Base-by-base conservation (phyloP, 1,139 yeast genomes). In the Arxiozyma bovina region DNA sequence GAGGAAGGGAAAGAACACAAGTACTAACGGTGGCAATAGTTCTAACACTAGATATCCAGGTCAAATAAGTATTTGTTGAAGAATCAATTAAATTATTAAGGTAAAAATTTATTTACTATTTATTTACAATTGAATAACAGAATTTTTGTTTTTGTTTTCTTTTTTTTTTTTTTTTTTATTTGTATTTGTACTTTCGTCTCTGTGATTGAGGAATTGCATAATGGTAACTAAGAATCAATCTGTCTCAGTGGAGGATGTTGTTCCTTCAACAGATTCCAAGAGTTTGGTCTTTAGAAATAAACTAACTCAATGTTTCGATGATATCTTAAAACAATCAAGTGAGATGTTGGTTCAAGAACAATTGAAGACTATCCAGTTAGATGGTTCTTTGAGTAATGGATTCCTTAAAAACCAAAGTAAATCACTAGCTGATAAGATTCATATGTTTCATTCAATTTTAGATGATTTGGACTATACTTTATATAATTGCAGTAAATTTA, bases 401-500 rank as follows among this genome's bases (percentile, higher is more conserved):
- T 66, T 63, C 47, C 57, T 63, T 18, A 55, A 59, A 34, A 51
- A 55, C 12, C 70, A 65, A 54, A 64, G 63, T 45, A 60, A 56
- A 42, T 47, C 55, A 7, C 55, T 67, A 34, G 60, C 61, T 42
- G 70, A 66, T n/a, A 64, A 62, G 45, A 59, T 68, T 12, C 62
- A 61, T 49, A 46, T 55, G 42, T 68, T 67, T 50, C 69, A 68
- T 48, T 58, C 65, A 34, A 67, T 73, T 1, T 55, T 74, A 51
- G 75, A 74, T 57, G 73, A 71, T 47, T 60, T 70, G 52, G 71
- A 66, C 25, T 55, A 70, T 38, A 73, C 75, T 45, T 57, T 74
- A 52, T 61, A 56, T 9, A 71, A 70, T 45, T 67, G 76, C 27
- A 69, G 67, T 45, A 60, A 61, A 51, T 70, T 70, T 46, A 62